A percentile compares a stretch with the other conserved stretches of the same genome.
Evolutionary conservation across 2,329 filamentous ascomycete species (phyloP).

Genomic region (Cladophialophora psammophila): DNA sequence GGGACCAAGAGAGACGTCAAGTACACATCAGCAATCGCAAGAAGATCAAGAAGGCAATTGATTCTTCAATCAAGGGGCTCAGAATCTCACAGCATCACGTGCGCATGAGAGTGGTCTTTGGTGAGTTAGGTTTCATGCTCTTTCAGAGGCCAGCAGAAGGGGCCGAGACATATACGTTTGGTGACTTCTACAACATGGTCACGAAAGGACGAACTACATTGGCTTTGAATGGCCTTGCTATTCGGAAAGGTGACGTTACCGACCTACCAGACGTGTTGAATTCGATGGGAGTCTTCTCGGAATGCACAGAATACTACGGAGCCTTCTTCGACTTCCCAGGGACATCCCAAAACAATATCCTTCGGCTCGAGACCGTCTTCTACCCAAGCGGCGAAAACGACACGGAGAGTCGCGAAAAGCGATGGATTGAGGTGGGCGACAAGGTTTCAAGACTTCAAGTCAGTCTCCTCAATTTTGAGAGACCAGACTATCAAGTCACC

Average conservation of each 20-base stretch:
- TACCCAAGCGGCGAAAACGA: slow-evolving; percentile 24
- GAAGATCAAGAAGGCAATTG: slow-evolving; percentile 44
- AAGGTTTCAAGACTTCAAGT: slow-evolving; percentile 53
- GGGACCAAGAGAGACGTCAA: slow-evolving; percentile 37
- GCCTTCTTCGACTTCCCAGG: slow-evolving; percentile 52
- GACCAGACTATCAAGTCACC: slow-evolving; percentile 38
- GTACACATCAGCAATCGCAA: slow-evolving; percentile 45
- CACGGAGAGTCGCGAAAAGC: slow-evolving; percentile 28
- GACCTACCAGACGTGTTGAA: slow-evolving; percentile 44
- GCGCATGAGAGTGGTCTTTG: slow-evolving; percentile 54
- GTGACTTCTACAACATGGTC: slow-evolving; percentile 53
- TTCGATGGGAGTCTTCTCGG: slow-evolving; percentile 38
- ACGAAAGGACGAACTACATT: slow-evolving; percentile 46
- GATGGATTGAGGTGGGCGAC: slow-evolving; percentile 40
- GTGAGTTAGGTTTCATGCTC: slow-evolving; percentile 49
- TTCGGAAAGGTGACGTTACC: slow-evolving; percentile 36
- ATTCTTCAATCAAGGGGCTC: slow-evolving; percentile 45
- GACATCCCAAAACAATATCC: slow-evolving; percentile 37
- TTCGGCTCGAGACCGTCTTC: slow-evolving; percentile 49
- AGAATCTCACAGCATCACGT: slow-evolving; percentile 47
- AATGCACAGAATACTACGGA: slow-evolving; percentile 46
- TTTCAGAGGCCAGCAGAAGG: slow-evolving; percentile 45
- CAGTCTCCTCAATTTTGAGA: slow-evolving; percentile 49
- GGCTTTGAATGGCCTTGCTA: slow-evolving; percentile 41
- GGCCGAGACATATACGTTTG: slow-evolving; percentile 44